Base-by-base conservation (phyloP, 768 basidiomycete species). In the Suillus sp. region DNA sequence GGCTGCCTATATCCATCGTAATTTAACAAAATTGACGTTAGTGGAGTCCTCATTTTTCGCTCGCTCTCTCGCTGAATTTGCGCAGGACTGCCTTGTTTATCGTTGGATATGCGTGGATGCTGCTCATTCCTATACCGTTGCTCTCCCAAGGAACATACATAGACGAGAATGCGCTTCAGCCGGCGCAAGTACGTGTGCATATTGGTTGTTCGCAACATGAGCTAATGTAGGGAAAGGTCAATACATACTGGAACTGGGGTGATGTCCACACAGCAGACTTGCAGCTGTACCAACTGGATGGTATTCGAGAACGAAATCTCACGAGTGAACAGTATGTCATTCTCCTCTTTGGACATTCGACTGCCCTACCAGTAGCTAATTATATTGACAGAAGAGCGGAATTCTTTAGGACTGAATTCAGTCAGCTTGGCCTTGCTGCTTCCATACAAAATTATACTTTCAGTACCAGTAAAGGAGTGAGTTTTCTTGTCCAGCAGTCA, bases 121-220 rank as follows among this genome's bases (percentile, higher is more conserved):
- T 89, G n/a, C 77, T 84, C 6, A 80, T 97, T 59, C 96, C 96
- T 4, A 81, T 83, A 14, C 79, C 86, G 6, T 77, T 77, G 1
- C 80, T 96, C 5, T 88, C 86, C 20, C 82, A 86, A 66, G 74
- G 78, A 10, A 92, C 88, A 10, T 96, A 94, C 72, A 90, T 96
- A 57, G 95, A 96, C 73, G 97, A 99, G 78, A 97, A 99, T 74
- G 96, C 97, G 1, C 77, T 99, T 22, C 93, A 96, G 70, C 96
- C 97, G 11, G 89, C 85, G 6, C 95, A 96, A 80, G 96, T 96
- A 68, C 56, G 74, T 71, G 45, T 5, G 20, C 69, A 60, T 65
- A 11, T 45, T 38, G 9, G 63, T 53, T 50, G 25, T 50, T 30
- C 30, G 0, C 13, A 34, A n/a, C 0, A 4, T n/a, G 32, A 11